Base-by-base conservation (phyloP, 2,329 filamentous ascomycete genomes). In the Ciborinia camelliae region DNA sequence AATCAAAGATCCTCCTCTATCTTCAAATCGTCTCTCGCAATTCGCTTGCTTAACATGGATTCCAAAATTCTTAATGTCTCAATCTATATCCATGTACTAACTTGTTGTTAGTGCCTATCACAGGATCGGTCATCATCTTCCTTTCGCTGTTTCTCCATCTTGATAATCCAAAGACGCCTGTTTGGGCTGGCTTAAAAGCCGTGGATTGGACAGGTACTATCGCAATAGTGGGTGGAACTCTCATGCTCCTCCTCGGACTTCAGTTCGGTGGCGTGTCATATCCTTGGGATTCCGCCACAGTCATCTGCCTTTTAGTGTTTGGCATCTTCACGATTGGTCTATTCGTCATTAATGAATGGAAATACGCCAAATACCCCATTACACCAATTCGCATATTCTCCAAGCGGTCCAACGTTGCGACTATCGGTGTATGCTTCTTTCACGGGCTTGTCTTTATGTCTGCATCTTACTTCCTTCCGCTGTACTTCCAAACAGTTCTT, bases 241-340 rank as follows among this genome's bases (percentile, higher is more conserved):
- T 95, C 41, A 92, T 96, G 89, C 81, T 96, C 69, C 84, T 96
- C 4, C 85, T 96, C 52, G 92, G 91, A 1, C 84, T 96, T 9
- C 88, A 96, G 71, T 90, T 93, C 68, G 92, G 92, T 61, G 92
- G 91, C 57, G 84, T 90, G 55, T 81, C 81, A 43, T 85, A 84
- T 68, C 87, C 39, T 12, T 96, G 92, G 92, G 77, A 79, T 61
- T 93, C 90, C 0, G 81, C 90, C 1, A 87, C 84, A 1, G 89
- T 93, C 30, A 82, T 96, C 71, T 93, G 90, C 72, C 81, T 96
- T 43, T 81, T 96, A 68, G 78, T 94, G 55, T 92, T 94, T 70
- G 91, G 91, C 26, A 73, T 84, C 35, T 65, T 89, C 48, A 79
- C 51, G 2, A 35, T 30, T n/a, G 41, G 84, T 20, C 81, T 90